phyloP scores from a whole-genome alignment of 2,329 filamentous ascomycete species.

The Talaromyces verruculosus region DNA sequence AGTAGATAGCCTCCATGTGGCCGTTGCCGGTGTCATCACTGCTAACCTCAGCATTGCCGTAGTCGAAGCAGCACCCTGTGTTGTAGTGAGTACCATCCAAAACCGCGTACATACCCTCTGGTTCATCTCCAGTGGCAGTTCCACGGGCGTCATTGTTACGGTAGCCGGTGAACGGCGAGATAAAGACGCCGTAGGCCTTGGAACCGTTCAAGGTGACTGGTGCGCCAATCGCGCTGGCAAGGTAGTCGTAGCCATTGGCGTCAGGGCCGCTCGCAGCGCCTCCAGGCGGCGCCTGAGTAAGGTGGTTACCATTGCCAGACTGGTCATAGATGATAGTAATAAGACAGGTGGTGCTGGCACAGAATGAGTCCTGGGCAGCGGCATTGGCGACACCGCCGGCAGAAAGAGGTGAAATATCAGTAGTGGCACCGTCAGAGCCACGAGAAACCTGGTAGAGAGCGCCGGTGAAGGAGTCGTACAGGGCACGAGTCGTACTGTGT shows the following conservation, averaged over 20 bases:
- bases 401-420: constrained; percentile 12
- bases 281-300: constrained; percentile 17
- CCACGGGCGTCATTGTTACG: constrained; percentile 7
- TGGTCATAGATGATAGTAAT: constrained; percentile 19
- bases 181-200: constrained; percentile 20
- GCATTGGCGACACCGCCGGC: constrained; percentile 15
- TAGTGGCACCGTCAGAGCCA: constrained; percentile 15
- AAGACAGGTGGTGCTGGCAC: constrained; percentile 14
- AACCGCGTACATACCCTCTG: constrained; percentile 19
- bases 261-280: constrained; percentile 15
- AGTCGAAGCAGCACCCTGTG: constrained; percentile 16
- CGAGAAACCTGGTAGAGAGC: constrained; percentile 17
- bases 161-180: constrained; percentile 16
- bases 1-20: constrained; percentile 21
- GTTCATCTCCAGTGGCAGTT: constrained; percentile 13
- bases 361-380: constrained; percentile 17
- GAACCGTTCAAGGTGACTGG: constrained; percentile 17
- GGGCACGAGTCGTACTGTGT: constrained; percentile 19
- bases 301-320: constrained; percentile 14
- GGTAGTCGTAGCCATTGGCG: constrained; percentile 16
- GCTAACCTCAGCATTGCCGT: constrained; percentile 17
- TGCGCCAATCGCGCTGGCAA: constrained; percentile 15
- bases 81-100: constrained; percentile 20
- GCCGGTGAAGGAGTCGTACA: constrained; percentile 17
- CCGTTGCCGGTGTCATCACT: constrained; percentile 17